Percentiles rank a stretch among this genome's conserved stretches.
These are phyloP conservation scores for Rhizopus sp. DNA, from an alignment of 371 early-diverging fungal species.

Conservation along the genomic window DNA sequence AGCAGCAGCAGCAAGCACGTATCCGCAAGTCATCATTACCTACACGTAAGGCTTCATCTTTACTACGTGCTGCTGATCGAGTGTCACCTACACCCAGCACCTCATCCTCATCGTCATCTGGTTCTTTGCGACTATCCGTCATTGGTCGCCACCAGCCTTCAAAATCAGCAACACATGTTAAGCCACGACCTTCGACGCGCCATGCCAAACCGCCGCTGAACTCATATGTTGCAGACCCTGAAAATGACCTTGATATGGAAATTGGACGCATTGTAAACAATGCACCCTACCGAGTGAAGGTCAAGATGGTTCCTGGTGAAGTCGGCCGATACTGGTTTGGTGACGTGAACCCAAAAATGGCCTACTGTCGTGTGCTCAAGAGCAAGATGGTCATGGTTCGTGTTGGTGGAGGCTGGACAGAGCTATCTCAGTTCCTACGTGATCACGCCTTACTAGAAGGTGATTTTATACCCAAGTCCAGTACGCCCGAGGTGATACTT, in stretches of 20 bases:
- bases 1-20: conserved; percentile 18
- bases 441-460: conserved; percentile 48
- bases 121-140: neutral
- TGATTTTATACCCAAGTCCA: conserved; percentile 37
- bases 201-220: conserved; percentile 34
- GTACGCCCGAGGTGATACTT: conserved; percentile 8
- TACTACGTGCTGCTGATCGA: conserved; percentile 29
- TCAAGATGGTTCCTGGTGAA: conserved; percentile 63
- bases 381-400: conserved; percentile 78
- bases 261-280: conserved; percentile 73
- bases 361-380: conserved; percentile 70
- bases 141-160: conserved; percentile 27
- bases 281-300: conserved; percentile 43
- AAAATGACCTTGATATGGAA: conserved; percentile 70
- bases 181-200: conserved; percentile 3
- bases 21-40: conserved; percentile 46
- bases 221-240: conserved; percentile 62
- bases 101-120: conserved; percentile 10
- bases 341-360: conserved; percentile 68
- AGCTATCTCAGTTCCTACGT: conserved; percentile 59
- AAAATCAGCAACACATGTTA: conserved; percentile 29
- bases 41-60: conserved; percentile 38
- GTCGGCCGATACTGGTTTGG: conserved; percentile 75
- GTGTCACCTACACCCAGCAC: conserved; percentile 20
- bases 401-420: conserved; percentile 78